These are phyloP conservation scores for Alternaria postmessia DNA, from an alignment of 2,329 filamentous ascomycete genomes.

Conservation along the genomic window DNA sequence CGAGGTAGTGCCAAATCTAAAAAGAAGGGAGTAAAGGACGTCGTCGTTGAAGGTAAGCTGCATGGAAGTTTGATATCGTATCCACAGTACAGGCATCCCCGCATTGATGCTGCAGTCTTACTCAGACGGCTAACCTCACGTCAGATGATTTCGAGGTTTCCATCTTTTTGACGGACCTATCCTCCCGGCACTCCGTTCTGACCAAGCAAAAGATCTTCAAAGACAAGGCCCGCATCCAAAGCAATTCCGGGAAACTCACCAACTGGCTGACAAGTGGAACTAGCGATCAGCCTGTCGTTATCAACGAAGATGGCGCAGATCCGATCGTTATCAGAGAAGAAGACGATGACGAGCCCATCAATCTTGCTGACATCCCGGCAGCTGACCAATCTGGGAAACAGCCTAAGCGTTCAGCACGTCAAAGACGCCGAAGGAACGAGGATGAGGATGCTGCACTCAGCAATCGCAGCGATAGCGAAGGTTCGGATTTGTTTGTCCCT, in stretches of 20 bases:
- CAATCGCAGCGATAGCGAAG: slow-evolving; percentile 42
- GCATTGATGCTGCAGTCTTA: slow-evolving; percentile 13
- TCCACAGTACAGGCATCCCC: slow-evolving; percentile 2
- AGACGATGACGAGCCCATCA: slow-evolving; percentile 62
- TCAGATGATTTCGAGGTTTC: slow-evolving; percentile 94
- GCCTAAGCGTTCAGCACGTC: slow-evolving; percentile 23
- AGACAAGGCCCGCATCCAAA: slow-evolving; percentile 55
- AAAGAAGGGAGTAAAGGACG: slow-evolving; percentile 89
- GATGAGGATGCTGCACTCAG: slow-evolving; percentile 23
- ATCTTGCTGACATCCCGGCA: slow-evolving; percentile 67
- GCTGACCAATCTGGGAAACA: slow-evolving; percentile 27
- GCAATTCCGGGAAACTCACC: slow-evolving; percentile 58
- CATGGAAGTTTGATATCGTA: not conserved
- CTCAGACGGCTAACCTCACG: slow-evolving; percentile 23
- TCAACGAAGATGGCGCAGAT: slow-evolving; percentile 56
- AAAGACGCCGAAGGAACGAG: slow-evolving; percentile 22
- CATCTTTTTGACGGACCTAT: slow-evolving; percentile 88
- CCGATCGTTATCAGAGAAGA: slow-evolving; percentile 62
- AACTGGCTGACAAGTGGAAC: slow-evolving; percentile 54
- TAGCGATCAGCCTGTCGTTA: slow-evolving; percentile 53
- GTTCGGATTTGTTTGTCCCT: slow-evolving; percentile 40
- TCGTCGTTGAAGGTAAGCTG: slow-evolving; percentile 77
- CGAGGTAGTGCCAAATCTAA: slow-evolving; percentile 65
- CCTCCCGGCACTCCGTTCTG: slow-evolving; percentile 83
- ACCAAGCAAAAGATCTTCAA: slow-evolving; percentile 80